A percentile compares a stretch with the other conserved stretches of the same genome.
Evolutionary conservation across 2,329 filamentous ascomycete species (phyloP).

Genomic region (Nemania sp.): DNA sequence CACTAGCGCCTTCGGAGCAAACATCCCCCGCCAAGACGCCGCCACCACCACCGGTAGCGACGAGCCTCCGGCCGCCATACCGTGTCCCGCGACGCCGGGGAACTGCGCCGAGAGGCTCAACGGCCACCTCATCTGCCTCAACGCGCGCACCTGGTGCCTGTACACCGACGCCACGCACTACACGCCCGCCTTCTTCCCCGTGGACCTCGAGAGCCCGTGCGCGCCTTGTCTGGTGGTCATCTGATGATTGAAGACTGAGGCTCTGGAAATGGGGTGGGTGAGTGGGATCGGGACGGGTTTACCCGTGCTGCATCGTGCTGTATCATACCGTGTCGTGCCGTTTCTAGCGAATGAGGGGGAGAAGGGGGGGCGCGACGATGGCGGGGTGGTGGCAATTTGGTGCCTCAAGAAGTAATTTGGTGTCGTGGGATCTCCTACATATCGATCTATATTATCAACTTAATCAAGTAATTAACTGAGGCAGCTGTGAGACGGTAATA

Average conservation of each 20-base stretch:
- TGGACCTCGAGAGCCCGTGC: conserved; percentile 24
- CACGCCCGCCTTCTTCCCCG: conserved; percentile 28
- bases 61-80: conserved; percentile 9
- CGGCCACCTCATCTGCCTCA: conserved; percentile 27
- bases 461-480: too few relatives aligned
- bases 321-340: too few relatives aligned
- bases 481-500: too few relatives aligned
- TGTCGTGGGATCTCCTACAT: too few relatives aligned
- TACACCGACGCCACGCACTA: conserved; percentile 24
- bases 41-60: neutral
- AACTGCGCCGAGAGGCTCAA: conserved; percentile 18
- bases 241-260: neutral
- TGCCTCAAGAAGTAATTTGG: too few relatives aligned
- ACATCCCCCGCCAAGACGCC: conserved; percentile 16
- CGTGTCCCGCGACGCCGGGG: conserved; percentile 26
- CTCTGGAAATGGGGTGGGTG: neutral
- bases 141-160: conserved; percentile 27
- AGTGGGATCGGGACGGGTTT: too few relatives aligned
- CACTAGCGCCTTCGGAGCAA: conserved; percentile 11
- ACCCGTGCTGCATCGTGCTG: too few relatives aligned
- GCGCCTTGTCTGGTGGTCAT: conserved; percentile 18
- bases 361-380: too few relatives aligned
- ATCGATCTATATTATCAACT: too few relatives aligned
- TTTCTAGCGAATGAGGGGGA: too few relatives aligned
- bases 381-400: too few relatives aligned